Percentiles rank a stretch among this genome's conserved stretches.
Conservation (phyloP, 1,139 yeast species). For the Taiozyma onychis region DNA sequence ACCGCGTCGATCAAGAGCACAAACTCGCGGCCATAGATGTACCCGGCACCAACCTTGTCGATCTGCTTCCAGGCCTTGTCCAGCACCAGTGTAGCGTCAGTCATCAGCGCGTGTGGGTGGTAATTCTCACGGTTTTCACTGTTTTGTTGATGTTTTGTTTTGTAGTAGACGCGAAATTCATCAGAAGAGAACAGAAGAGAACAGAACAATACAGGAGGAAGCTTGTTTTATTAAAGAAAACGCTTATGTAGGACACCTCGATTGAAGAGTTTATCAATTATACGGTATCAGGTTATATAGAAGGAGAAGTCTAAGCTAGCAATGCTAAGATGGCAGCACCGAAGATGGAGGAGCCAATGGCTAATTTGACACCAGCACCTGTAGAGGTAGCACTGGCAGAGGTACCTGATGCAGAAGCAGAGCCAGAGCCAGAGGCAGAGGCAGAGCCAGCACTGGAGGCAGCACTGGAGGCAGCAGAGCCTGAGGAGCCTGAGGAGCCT, state of each 20-base stretch:
- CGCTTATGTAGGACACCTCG: no score
- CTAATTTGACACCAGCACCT: slow-evolving; percentile 11
- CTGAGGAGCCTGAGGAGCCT: neutral
- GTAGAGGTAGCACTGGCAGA: slow-evolving; percentile 2
- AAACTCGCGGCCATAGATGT: slow-evolving; percentile 26
- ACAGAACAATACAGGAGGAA: neutral
- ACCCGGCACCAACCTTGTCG: slow-evolving; percentile 25
- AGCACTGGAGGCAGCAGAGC: slow-evolving; percentile 1
- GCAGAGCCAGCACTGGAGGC: slow-evolving; percentile 1
- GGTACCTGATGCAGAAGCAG: slow-evolving; percentile 2
- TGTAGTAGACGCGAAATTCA: neutral
- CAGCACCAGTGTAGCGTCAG: neutral
- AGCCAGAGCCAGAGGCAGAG: slow-evolving; percentile 5
- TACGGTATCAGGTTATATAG: neutral
- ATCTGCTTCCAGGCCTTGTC: slow-evolving; percentile 29
- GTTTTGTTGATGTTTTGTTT: no score
- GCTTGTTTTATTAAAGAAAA: no score
- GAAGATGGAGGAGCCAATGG: slow-evolving; percentile 13
- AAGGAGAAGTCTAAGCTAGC: slow-evolving; percentile 5
- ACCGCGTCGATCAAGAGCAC: slow-evolving; percentile 19
- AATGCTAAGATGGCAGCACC: slow-evolving; percentile 15
- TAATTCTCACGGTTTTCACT: no score
- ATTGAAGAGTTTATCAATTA: neutral
- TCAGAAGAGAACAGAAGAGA: neutral
- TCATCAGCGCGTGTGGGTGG: neutral